Evolutionary conservation across 2,329 filamentous ascomycete genomes (phyloP).

Genomic region (Truncatella angustata): DNA sequence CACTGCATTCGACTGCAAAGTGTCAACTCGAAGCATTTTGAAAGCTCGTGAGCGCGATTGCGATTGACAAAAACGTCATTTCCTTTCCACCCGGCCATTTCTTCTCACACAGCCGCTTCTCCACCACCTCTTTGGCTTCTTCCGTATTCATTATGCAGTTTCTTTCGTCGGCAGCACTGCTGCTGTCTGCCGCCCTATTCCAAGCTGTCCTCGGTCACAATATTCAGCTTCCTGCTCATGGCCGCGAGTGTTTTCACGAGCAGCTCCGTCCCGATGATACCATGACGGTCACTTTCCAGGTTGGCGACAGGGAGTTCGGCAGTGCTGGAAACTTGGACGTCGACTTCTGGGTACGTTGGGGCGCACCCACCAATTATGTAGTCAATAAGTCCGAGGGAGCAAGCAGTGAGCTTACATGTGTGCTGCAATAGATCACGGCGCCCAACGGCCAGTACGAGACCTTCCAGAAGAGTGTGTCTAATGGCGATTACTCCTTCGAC

Average conservation of each 20-base stretch:
- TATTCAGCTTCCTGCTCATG: conserved; percentile 90
- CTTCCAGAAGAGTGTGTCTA: conserved; percentile 77
- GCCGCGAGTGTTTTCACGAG: conserved; percentile 97
- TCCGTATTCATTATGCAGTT: conserved; percentile 37
- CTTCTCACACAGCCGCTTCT: background rate
- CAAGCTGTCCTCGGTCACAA: conserved; percentile 74
- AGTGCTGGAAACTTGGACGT: conserved; percentile 92
- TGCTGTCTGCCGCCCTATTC: conserved; percentile 51
- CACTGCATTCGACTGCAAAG: conserved; percentile 8
- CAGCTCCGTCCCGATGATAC: conserved; percentile 87
- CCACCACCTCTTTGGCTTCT: background rate
- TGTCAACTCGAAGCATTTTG: conserved; percentile 12
- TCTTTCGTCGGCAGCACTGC: conserved; percentile 39
- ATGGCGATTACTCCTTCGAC: conserved; percentile 90
- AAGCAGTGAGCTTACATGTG: background rate
- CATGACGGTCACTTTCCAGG: conserved; percentile 98
- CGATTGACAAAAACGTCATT: conserved; percentile 2
- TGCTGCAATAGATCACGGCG: conserved; percentile 66
- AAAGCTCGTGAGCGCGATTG: conserved; percentile 8
- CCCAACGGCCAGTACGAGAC: conserved; percentile 73
- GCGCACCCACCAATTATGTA: too few species aligned
- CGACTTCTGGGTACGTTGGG: conserved; percentile 85
- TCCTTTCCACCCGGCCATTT: background rate
- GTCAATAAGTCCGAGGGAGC: too few species aligned
- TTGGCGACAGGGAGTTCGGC: conserved; percentile 94